phyloP scores from a whole-genome alignment of 1,139 yeast species.

The Yamadazyma epiphylla region DNA sequence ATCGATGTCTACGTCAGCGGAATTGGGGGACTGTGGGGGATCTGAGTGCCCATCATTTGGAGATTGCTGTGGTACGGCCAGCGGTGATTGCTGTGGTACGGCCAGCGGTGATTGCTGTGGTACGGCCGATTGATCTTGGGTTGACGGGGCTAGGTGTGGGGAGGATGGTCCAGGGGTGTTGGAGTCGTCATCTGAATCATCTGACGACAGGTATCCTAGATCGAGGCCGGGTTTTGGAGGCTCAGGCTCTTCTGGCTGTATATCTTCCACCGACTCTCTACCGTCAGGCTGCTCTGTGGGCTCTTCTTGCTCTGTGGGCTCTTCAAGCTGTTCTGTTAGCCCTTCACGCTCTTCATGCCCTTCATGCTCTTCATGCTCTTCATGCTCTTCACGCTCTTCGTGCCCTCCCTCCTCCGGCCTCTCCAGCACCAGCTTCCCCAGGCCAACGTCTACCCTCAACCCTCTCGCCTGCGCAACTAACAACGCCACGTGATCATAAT shows the following conservation, averaged over 20 bases:
- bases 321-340: not conserved
- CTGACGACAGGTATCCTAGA: conserved; percentile 5
- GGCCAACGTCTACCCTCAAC: conserved; percentile 11
- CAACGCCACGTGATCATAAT: conserved; percentile 29
- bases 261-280: not conserved
- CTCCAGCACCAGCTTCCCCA: conserved; percentile 1
- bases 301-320: not conserved
- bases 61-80: too few species aligned
- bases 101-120: too few species aligned
- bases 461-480: conserved; percentile 32
- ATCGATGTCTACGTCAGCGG: too few species aligned
- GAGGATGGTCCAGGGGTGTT: too few species aligned
- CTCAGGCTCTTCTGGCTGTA: not conserved
- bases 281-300: not conserved
- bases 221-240: not conserved
- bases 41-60: too few species aligned
- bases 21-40: too few species aligned
- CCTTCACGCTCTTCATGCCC: conserved; percentile 1
- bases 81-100: too few species aligned
- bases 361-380: conserved; percentile 3
- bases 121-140: too few species aligned
- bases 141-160: too few species aligned
- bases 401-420: conserved; percentile 8
- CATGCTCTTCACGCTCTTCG: conserved; percentile 17
- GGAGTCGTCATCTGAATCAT: conserved; percentile 1